A percentile compares a stretch with the other conserved stretches of the same genome.
phyloP scores from a whole-genome alignment of 2,329 filamentous ascomycete genomes.

The Alternaria infectoria region DNA sequence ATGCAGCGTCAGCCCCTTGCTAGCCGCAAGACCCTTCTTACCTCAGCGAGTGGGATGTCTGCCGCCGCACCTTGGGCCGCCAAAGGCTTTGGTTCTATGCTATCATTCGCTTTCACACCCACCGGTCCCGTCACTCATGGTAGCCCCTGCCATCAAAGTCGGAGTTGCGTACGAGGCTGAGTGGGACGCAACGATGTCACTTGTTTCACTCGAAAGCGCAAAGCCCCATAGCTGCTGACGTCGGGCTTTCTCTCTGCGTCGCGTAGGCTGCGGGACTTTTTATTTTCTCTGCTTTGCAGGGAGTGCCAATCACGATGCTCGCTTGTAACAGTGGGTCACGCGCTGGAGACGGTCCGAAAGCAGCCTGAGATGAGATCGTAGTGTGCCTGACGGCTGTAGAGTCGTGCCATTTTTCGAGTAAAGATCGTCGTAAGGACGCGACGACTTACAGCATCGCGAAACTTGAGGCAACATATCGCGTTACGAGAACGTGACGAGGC shows the following conservation, averaged over 20 bases:
- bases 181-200: constrained; percentile 5
- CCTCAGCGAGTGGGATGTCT: constrained; percentile 23
- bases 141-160: constrained; percentile 12
- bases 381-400: constrained; percentile 22
- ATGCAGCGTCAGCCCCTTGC: constrained; percentile 17
- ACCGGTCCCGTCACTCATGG: not conserved
- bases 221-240: not conserved
- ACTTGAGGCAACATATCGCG: constrained; percentile 22
- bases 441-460: constrained; percentile 31
- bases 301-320: constrained; percentile 11
- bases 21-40: not conserved
- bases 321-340: constrained; percentile 6
- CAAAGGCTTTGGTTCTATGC: constrained; percentile 11
- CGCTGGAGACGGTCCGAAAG: constrained; percentile 21
- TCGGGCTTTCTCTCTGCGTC: constrained; percentile 18
- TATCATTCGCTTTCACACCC: constrained; percentile 9
- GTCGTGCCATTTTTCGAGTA: constrained; percentile 3
- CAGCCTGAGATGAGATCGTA: constrained; percentile 13
- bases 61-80: constrained; percentile 13
- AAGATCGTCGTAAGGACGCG: constrained; percentile 30
- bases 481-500: constrained; percentile 5
- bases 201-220: constrained; percentile 14
- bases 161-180: constrained; percentile 10
- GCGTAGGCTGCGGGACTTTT: constrained; percentile 4
- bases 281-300: constrained; percentile 8